These are phyloP conservation scores for Eutypella sp. DNA, from an alignment of 2,329 filamentous ascomycete genomes.

Conservation along the genomic window DNA sequence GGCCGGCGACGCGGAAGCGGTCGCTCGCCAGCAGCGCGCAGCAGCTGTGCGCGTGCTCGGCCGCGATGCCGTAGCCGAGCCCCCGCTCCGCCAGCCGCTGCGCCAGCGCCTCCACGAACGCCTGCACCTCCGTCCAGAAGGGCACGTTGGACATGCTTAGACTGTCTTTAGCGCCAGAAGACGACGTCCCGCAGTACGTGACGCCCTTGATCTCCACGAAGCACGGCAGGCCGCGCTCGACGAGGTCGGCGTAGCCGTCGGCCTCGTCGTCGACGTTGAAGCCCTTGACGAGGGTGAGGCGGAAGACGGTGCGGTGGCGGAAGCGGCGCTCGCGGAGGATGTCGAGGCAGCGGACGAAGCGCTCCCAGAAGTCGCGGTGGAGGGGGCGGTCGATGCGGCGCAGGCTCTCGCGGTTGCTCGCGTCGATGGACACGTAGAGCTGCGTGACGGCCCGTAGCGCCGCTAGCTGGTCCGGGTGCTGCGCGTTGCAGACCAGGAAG, in stretches of 20 bases:
- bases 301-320: conserved; percentile 87
- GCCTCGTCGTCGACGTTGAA: conserved; percentile 97
- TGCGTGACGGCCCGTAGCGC: conserved; percentile 83
- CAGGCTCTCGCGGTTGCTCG: conserved; percentile 81
- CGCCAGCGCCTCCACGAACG: conserved; percentile 75
- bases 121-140: conserved; percentile 85
- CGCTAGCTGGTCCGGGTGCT: conserved; percentile 87
- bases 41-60: conserved; percentile 92
- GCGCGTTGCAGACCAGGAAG: conserved; percentile 95
- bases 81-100: conserved; percentile 63
- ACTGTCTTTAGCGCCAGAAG: conserved; percentile 71
- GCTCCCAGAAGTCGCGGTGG: conserved; percentile 96
- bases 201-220: conserved; percentile 97
- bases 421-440: conserved; percentile 94
- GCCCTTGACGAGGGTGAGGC: conserved; percentile 91
- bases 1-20: conserved; percentile 69
- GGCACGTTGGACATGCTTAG: conserved; percentile 97
- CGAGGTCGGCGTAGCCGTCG: conserved; percentile 81
- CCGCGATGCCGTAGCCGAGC: conserved; percentile 82
- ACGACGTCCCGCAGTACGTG: conserved; percentile 90
- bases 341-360: conserved; percentile 85
- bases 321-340: conserved; percentile 80
- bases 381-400: conserved; percentile 86
- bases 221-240: conserved; percentile 79
- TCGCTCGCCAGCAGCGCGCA: conserved; percentile 82